These are phyloP conservation scores for Nitzschia sp. DNA, from an alignment of 108 stramenopile species.

Conservation along the genomic window DNA sequence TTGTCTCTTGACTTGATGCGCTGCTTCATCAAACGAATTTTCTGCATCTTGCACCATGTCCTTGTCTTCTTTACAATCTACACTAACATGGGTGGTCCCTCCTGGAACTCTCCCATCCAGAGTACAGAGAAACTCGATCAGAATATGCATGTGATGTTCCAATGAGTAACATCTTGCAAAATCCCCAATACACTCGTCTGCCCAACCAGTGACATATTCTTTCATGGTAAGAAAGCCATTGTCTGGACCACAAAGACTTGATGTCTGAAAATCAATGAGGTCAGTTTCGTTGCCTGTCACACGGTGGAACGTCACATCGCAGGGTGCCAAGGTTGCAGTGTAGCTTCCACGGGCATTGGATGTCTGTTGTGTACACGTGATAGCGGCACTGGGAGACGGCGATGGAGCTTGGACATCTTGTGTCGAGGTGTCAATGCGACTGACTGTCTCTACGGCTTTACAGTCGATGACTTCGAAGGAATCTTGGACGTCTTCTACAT, in stretches of 20 bases:
- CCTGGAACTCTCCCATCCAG: constrained; percentile 18
- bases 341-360: constrained; percentile 33
- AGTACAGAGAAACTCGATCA: constrained; percentile 18
- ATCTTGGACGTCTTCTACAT: neutral
- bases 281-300: constrained; percentile 9
- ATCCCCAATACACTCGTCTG: constrained; percentile 42
- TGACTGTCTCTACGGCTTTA: neutral
- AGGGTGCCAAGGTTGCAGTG: constrained; percentile 22
- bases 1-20: constrained; percentile 3
- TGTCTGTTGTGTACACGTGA: constrained; percentile 7
- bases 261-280: constrained; percentile 25
- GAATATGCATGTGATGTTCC: constrained; percentile 2
- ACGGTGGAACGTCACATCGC: constrained; percentile 22
- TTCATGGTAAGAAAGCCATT: constrained; percentile 20
- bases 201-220: constrained; percentile 26
- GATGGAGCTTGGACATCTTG: constrained; percentile 20
- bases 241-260: constrained; percentile 20
- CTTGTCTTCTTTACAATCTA: constrained; percentile 33
- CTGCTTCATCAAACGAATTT: neutral
- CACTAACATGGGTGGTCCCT: constrained; percentile 34
- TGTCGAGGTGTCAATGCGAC: constrained; percentile 2
- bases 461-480: neutral
- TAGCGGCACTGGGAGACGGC: constrained; percentile 9
- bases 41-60: constrained; percentile 8
- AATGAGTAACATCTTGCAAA: constrained; percentile 31